A percentile compares a stretch with the other conserved stretches of the same genome.
phyloP scores from a whole-genome alignment of 164 flowering plant genomes.

The Sextonia rubra region DNA sequence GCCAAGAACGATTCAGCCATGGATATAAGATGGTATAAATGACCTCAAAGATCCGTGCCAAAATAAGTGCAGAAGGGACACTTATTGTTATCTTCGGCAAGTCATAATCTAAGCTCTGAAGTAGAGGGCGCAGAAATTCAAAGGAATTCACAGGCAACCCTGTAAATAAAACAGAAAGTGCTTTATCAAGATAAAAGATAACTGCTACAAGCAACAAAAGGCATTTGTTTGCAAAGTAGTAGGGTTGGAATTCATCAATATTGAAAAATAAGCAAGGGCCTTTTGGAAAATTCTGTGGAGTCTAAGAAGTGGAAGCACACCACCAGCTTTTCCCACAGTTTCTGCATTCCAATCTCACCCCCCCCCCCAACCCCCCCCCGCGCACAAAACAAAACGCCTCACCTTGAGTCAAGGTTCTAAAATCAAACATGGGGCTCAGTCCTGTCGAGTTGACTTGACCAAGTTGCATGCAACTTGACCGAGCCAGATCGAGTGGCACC shows the following conservation, averaged over 20 bases:
- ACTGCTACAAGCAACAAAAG: neutral
- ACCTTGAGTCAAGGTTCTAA: no score
- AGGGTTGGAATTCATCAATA: neutral
- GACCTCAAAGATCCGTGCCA: constrained; percentile 45
- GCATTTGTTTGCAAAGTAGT: neutral
- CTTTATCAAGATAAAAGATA: no score
- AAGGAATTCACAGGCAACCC: constrained; percentile 79
- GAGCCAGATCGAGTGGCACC: no score
- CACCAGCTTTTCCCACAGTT: no score
- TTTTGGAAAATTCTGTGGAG: no score
- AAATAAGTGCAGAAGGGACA: constrained; percentile 48
- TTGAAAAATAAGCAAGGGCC: neutral
- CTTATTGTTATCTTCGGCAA: constrained; percentile 55
- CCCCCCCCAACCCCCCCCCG: no score
- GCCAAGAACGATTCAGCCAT: constrained; percentile 72
- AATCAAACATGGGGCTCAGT: no score
- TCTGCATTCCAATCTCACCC: no score
- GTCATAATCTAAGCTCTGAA: constrained; percentile 70
- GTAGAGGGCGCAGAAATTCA: constrained; percentile 67
- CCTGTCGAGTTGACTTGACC: no score
- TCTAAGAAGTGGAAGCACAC: no score
- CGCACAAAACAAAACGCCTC: no score
- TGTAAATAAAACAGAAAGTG: constrained; percentile 21
- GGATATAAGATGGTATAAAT: constrained; percentile 72
- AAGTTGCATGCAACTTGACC: no score